A percentile compares a stretch with the other conserved stretches of the same genome.
Evolutionary conservation across 129 eudicot genomes (phyloP).

Genomic region (Pittosporum tobira): DNA sequence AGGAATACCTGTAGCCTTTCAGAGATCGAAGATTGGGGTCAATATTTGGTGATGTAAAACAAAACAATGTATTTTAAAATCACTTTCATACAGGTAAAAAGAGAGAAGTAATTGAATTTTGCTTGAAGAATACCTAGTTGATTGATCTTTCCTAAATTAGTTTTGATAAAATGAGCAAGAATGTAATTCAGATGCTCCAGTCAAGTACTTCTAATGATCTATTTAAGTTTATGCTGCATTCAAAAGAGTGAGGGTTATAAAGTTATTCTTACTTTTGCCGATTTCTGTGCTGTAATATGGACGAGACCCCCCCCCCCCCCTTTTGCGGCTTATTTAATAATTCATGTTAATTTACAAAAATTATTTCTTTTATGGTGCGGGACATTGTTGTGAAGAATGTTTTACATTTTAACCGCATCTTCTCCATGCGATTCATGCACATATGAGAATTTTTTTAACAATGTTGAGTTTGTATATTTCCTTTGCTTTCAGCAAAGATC

Average conservation of each 20-base stretch:
- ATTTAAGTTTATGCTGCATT: not conserved
- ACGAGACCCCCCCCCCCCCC: no score
- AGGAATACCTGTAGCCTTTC: not conserved
- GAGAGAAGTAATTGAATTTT: not conserved
- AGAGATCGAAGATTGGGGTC: not conserved
- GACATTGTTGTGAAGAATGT: not conserved
- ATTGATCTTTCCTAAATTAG: not conserved
- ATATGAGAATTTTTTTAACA: not conserved
- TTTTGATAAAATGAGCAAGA: not conserved
- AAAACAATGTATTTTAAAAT: no score
- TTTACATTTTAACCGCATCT: not conserved
- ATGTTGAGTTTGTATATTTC: not conserved
- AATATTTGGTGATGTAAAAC: not conserved
- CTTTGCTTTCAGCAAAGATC: not conserved
- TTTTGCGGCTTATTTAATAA: no score
- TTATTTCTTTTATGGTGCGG: not conserved
- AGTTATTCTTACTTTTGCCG: no score
- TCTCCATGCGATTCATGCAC: slow-evolving; percentile 5
- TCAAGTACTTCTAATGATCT: not conserved
- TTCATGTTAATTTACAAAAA: not conserved
- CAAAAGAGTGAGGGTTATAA: no score
- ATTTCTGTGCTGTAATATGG: no score
- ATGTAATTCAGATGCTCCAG: not conserved
- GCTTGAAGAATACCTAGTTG: slow-evolving; percentile 1
- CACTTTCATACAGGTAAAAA: no score